Percentiles rank a stretch among this genome's conserved stretches.
These are phyloP conservation scores for Coniochaeta hoffmannii DNA, from an alignment of 2,329 filamentous ascomycete genomes.

Conservation along the genomic window DNA sequence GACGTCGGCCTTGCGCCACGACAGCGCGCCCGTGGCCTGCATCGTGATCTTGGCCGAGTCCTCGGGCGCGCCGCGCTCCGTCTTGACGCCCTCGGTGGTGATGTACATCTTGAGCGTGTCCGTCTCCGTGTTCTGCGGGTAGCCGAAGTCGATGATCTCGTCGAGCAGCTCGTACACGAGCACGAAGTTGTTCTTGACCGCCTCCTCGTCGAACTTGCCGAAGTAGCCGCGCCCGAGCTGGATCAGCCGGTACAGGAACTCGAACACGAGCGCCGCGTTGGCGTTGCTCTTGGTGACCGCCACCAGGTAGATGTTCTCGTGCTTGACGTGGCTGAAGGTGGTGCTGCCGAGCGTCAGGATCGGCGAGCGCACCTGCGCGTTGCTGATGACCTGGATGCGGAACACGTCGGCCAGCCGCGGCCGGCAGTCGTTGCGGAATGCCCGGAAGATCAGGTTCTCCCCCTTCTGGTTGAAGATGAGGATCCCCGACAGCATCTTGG, in stretches of 20 bases:
- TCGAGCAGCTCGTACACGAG: conserved; percentile 95
- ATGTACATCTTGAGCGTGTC: conserved; percentile 99
- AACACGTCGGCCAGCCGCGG: conserved; percentile 97
- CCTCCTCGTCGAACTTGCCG: conserved; percentile 98
- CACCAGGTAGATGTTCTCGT: conserved; percentile 97
- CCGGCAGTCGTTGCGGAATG: conserved; percentile 97
- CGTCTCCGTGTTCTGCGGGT: conserved; percentile 97
- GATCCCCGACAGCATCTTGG: conserved; percentile 88
- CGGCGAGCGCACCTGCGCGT: conserved; percentile 92
- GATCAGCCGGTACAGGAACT: conserved; percentile 92
- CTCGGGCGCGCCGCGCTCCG: conserved; percentile 72
- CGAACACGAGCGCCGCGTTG: conserved; percentile 95
- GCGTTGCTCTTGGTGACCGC: conserved; percentile 98
- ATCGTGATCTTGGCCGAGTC: conserved; percentile 98
- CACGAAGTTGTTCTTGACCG: conserved; percentile 99
- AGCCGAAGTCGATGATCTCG: conserved; percentile 98
- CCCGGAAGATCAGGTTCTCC: conserved; percentile 98
- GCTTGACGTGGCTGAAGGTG: conserved; percentile 98
- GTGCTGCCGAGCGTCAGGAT: conserved; percentile 96
- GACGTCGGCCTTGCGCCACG: conserved; percentile 94
- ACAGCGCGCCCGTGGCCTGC: conserved; percentile 95
- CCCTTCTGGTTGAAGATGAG: conserved; percentile 99
- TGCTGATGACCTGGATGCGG: conserved; percentile 98
- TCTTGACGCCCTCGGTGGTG: conserved; percentile 97
- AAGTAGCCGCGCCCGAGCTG: conserved; percentile 92